Percentiles rank a stretch among this genome's conserved stretches.
Conservation (phyloP, 2,329 filamentous ascomycete species). For the Coniochaeta prunicola region DNA sequence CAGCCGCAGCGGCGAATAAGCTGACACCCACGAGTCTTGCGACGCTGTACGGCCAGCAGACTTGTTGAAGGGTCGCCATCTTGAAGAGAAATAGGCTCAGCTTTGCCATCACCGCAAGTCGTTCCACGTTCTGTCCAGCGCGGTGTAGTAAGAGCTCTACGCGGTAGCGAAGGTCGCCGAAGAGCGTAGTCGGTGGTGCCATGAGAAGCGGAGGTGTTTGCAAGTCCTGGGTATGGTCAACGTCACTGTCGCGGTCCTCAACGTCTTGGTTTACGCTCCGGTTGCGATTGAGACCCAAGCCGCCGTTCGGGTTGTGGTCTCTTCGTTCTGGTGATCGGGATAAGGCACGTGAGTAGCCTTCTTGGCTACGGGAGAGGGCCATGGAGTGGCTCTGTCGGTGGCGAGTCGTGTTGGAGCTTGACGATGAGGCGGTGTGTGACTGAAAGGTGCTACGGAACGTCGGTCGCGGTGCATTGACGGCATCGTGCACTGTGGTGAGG, state of each 20-base stretch:
- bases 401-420: conserved; percentile 16
- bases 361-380: conserved; percentile 32
- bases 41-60: conserved; percentile 67
- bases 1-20: conserved; percentile 58
- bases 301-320: not conserved
- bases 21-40: conserved; percentile 58
- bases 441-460: not conserved
- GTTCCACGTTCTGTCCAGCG: conserved; percentile 11
- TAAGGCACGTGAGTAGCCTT: conserved; percentile 20
- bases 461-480: conserved; percentile 17
- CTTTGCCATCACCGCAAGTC: conserved; percentile 35
- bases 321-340: conserved; percentile 21
- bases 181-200: conserved; percentile 35
- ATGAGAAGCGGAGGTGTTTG: conserved; percentile 30
- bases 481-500: conserved; percentile 13
- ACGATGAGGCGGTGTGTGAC: not conserved
- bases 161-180: conserved; percentile 24
- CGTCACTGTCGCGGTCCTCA: conserved; percentile 5
- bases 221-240: conserved; percentile 12
- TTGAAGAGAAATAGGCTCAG: conserved; percentile 62
- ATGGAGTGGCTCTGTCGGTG: conserved; percentile 25
- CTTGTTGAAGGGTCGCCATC: conserved; percentile 53
- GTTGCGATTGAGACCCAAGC: not conserved
- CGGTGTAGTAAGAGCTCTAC: conserved; percentile 28
- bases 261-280: not conserved